Evolutionary conservation across 495 filamentous ascomycete species (phyloP).

Genomic region (Penicillium arizonense): DNA sequence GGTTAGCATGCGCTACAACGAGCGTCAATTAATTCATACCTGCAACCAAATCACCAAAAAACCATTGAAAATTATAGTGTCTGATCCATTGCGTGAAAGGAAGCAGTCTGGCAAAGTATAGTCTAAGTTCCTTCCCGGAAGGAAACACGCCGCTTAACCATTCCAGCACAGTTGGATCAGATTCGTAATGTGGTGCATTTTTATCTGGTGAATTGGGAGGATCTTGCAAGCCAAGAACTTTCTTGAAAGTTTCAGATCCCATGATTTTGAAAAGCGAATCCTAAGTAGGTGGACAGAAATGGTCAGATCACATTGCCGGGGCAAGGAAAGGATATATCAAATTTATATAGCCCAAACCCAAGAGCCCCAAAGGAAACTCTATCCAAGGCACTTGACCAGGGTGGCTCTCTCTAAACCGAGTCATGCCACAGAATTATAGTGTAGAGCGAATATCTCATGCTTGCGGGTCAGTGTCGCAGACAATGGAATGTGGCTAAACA

Average conservation of each 20-base stretch:
- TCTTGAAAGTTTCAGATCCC: background rate
- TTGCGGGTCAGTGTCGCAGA: background rate
- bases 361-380: too few relatives aligned
- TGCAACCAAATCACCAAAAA: constrained; percentile 81
- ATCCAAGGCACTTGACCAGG: too few relatives aligned
- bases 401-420: too few relatives aligned
- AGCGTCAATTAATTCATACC: constrained; percentile 50
- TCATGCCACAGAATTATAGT: background rate
- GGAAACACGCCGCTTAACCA: constrained; percentile 36
- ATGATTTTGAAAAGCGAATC: background rate
- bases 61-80: constrained; percentile 83
- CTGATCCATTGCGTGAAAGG: constrained; percentile 83
- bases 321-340: too few relatives aligned
- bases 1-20: background rate
- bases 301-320: background rate
- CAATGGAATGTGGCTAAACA: constrained; percentile 1
- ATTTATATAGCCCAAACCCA: too few relatives aligned
- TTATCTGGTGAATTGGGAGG: background rate
- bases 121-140: constrained; percentile 41
- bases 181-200: background rate
- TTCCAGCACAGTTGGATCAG: background rate
- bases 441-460: background rate
- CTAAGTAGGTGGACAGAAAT: background rate
- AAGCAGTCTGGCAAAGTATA: constrained; percentile 68
- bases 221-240: background rate